Conservation (phyloP, 2,329 filamentous ascomycete species). For the Paramyrothecium sp. region DNA sequence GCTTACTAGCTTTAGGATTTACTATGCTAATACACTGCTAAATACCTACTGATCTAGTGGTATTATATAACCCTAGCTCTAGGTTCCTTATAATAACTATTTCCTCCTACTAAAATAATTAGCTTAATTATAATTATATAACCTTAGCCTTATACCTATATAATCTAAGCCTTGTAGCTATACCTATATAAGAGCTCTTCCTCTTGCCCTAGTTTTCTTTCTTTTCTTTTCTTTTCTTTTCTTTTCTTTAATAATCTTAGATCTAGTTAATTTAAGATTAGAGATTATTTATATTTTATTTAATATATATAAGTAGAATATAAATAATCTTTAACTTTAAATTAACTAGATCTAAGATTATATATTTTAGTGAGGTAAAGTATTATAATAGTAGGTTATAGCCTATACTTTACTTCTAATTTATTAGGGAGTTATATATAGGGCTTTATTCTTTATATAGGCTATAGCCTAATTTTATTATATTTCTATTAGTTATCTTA, state of each 20-base stretch:
- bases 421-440: background rate
- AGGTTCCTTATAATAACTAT: background rate
- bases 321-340: too few relatives aligned
- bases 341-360: background rate
- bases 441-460: background rate
- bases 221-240: too few relatives aligned
- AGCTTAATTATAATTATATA: too few relatives aligned
- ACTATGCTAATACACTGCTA: background rate
- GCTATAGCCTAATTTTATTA: background rate
- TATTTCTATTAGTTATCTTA: background rate
- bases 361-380: background rate
- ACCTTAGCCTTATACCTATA: background rate
- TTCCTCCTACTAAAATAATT: too few relatives aligned
- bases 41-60: background rate
- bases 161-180: background rate
- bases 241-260: background rate
- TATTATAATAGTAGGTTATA: background rate
- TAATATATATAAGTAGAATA: too few relatives aligned
- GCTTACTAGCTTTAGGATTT: conserved; percentile 2
- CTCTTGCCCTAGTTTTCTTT: background rate
- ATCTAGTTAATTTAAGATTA: background rate
- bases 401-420: background rate
- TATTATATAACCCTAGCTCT: background rate
- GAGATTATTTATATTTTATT: background rate
- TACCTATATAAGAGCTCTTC: background rate